A percentile compares a stretch with the other conserved stretches of the same genome.
These are phyloP conservation scores for Entomophthora muscae DNA, from an alignment of 371 early-diverging fungal species.

Conservation along the genomic window DNA sequence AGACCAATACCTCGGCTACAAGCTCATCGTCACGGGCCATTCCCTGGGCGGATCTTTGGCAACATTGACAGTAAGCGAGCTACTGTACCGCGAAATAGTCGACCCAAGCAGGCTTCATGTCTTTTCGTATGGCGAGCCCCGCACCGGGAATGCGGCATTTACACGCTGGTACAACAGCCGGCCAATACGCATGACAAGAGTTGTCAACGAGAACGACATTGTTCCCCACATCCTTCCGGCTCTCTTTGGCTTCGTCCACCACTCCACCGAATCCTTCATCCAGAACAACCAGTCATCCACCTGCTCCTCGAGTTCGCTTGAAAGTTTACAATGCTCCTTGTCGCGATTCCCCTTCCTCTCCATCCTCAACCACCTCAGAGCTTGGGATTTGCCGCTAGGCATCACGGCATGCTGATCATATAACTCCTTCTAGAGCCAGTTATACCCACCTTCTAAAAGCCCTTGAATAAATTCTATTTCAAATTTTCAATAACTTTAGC, in stretches of 20 bases:
- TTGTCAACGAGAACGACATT: conserved; percentile 26
- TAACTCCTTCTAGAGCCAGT: too few relatives aligned
- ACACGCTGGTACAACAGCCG: conserved; percentile 17
- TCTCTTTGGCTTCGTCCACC: conserved; percentile 23
- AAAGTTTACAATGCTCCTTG: background rate
- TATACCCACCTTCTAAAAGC: too few relatives aligned
- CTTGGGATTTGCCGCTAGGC: too few relatives aligned
- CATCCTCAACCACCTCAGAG: background rate
- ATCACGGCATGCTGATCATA: too few relatives aligned
- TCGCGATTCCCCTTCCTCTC: background rate
- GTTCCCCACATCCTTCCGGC: conserved; percentile 30
- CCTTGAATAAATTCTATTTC: too few relatives aligned
- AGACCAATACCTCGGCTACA: conserved; percentile 7
- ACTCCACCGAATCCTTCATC: conserved; percentile 25
- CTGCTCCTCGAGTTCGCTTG: background rate
- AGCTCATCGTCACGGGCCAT: conserved; percentile 2
- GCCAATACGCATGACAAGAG: conserved; percentile 17
- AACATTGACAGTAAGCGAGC: background rate
- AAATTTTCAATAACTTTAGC: too few relatives aligned
- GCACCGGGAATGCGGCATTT: conserved; percentile 25
- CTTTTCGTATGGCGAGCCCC: conserved; percentile 22
- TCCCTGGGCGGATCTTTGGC: conserved; percentile 8
- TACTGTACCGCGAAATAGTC: background rate
- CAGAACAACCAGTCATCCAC: background rate
- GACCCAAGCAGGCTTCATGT: background rate